Evolutionary conservation across 2,329 filamentous ascomycete genomes (phyloP).

Genomic region (Apiospora rasikravindrae): DNA sequence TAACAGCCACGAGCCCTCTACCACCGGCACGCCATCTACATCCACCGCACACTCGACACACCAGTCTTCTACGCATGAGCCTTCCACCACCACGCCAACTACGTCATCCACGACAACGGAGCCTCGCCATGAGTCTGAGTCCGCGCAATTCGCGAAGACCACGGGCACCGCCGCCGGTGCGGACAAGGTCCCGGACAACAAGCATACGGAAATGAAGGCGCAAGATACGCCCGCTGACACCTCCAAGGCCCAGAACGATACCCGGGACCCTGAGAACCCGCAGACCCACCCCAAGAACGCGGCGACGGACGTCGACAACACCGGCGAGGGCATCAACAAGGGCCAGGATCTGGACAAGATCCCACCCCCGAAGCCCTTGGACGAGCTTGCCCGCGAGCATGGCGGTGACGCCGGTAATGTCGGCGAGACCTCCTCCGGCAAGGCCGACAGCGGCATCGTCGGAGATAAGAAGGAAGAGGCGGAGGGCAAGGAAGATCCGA

Average conservation of each 20-base stretch:
- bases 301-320: constrained; percentile 45
- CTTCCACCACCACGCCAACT: constrained; percentile 8
- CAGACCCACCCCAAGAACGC: constrained; percentile 41
- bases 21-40: background rate
- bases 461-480: constrained; percentile 28
- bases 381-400: constrained; percentile 40
- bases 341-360: constrained; percentile 43
- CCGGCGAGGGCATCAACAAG: constrained; percentile 39
- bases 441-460: constrained; percentile 32
- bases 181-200: constrained; percentile 34
- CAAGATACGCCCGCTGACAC: constrained; percentile 32
- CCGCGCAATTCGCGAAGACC: constrained; percentile 31
- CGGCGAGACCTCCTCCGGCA: constrained; percentile 33
- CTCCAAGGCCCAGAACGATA: constrained; percentile 45
- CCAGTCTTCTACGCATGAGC: constrained; percentile 6
- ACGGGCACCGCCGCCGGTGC: constrained; percentile 34
- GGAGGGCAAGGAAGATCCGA: constrained; percentile 29
- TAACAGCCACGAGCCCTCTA: background rate
- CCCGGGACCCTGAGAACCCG: constrained; percentile 44
- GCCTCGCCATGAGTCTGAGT: constrained; percentile 21
- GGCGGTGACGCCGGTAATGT: constrained; percentile 38
- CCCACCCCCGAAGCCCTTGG: constrained; percentile 46
- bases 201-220: constrained; percentile 34
- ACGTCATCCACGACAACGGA: constrained; percentile 25
- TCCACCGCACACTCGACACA: constrained; percentile 13